Evolutionary conservation across 768 basidiomycete species (phyloP), one percentile per base, ranked within the genome.

Genomic region (Crucibulum laeve): DNA sequence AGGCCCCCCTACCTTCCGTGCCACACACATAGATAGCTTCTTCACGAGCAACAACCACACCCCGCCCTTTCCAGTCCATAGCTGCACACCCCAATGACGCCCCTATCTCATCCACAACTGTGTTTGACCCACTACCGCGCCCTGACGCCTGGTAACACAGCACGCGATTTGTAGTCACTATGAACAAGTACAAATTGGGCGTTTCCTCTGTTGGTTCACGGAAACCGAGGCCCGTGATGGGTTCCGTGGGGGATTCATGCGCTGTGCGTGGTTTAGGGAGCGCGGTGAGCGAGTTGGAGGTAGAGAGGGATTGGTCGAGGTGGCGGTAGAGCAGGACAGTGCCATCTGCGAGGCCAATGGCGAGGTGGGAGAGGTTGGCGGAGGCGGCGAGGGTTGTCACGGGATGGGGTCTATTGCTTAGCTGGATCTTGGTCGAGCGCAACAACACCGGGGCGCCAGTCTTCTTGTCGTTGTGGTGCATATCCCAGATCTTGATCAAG

Each of bases 261-360:
- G 98, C 70, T 0, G 82, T 74, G 18, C 88, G 82, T 7, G 86
- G 77, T 67, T 96, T 97, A 0, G 92, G 92, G n/a, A 97, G 65
- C 4, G 83, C 63, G 10, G 84, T 83, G 8, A 91, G 67, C 4
- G 86, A 75, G 14, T 73, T 64, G 8, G 83, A 80, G 36, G 88
- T 79, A 2, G 84, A 76, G 25, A 95, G 71, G 1, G 92, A 92
- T 58, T 97, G 93, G 59, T 94, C 86, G 15, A 97, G 71, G 56
- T 97, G 91, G 5, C 91, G 82, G 59, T 91, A 95, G 13, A 96
- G 72, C 6, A 98, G 73, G 13, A 96, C 94, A 0, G 89, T 89
- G 19, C 96, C 96, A 56, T 97, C 94, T 4, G 84, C 92, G n/a
- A 98, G 77, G 11, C 94, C 96, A 30, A 98, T 78, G 4, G 94